Evolutionary conservation across 2,329 filamentous ascomycete genomes (phyloP).

Genomic region (Beauveria rudraprayagi): DNA sequence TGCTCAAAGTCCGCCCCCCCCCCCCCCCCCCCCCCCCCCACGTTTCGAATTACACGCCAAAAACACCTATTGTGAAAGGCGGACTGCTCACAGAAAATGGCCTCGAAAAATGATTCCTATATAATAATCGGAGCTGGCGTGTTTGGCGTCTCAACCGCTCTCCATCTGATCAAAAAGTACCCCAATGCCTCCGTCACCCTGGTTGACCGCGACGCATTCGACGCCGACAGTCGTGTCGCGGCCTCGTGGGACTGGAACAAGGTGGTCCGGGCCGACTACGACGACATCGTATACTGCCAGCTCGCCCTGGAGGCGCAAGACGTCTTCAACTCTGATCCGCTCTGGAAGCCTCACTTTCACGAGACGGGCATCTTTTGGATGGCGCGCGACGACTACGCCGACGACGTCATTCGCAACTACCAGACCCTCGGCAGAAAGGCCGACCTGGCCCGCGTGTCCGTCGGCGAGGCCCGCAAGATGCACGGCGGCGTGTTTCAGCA

Average conservation of each 20-base stretch:
- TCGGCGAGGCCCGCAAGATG: slow-evolving; percentile 38
- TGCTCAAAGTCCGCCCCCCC: background rate
- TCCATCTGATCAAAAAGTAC: slow-evolving; percentile 47
- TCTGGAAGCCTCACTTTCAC: slow-evolving; percentile 50
- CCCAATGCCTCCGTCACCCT: slow-evolving; percentile 44
- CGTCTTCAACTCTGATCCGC: slow-evolving; percentile 48
- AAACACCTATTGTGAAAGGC: no score
- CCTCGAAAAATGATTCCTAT: slow-evolving; percentile 26
- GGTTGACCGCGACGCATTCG: slow-evolving; percentile 47
- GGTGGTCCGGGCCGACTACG: slow-evolving; percentile 62
- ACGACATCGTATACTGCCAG: slow-evolving; percentile 53
- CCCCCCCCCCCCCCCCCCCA: background rate
- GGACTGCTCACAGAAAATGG: background rate
- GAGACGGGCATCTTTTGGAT: slow-evolving; percentile 52
- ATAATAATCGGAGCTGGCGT: slow-evolving; percentile 58
- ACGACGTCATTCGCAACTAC: slow-evolving; percentile 47
- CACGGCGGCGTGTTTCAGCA: slow-evolving; percentile 52
- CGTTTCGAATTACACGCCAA: background rate
- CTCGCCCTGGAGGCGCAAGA: slow-evolving; percentile 59
- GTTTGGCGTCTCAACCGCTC: slow-evolving; percentile 59
- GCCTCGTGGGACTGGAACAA: slow-evolving; percentile 71
- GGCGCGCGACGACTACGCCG: slow-evolving; percentile 41
- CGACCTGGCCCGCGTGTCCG: slow-evolving; percentile 35
- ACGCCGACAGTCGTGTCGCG: slow-evolving; percentile 41
- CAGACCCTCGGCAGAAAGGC: slow-evolving; percentile 31